Evolutionary conservation across 805 yeast genomes (phyloP).

Genomic region (Dipodascus geniculatus): DNA sequence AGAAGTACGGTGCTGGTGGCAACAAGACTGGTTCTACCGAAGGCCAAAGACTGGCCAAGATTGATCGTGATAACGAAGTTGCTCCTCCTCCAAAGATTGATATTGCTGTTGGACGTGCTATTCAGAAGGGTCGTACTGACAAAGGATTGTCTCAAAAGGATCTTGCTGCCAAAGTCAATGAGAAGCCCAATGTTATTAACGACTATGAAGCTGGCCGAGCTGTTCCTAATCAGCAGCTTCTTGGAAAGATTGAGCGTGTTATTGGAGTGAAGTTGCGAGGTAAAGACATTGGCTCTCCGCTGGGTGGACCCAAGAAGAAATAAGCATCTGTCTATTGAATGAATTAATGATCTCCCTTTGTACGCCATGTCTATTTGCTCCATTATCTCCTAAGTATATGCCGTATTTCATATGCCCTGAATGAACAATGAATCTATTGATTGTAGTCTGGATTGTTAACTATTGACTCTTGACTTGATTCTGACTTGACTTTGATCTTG

Average conservation of each 20-base stretch:
- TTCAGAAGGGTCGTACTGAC: slow-evolving; percentile 74
- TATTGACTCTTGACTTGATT: no score
- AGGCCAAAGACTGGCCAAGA: slow-evolving; percentile 88
- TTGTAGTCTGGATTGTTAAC: no score
- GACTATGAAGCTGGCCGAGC: slow-evolving; percentile 98
- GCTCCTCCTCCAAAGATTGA: slow-evolving; percentile 87
- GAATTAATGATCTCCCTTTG: background rate
- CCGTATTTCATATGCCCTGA: background rate
- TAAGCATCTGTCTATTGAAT: no score
- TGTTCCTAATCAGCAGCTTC: slow-evolving; percentile 87
- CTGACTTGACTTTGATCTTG: no score
- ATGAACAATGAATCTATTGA: background rate
- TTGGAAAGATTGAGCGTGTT: slow-evolving; percentile 86
- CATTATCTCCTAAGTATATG: no score
- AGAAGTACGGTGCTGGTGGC: slow-evolving; percentile 63
- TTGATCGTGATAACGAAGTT: slow-evolving; percentile 88
- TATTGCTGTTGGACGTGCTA: slow-evolving; percentile 73
- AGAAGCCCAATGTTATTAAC: slow-evolving; percentile 88
- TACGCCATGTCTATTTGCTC: background rate
- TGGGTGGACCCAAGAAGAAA: slow-evolving; percentile 37
- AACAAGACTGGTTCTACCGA: slow-evolving; percentile 63
- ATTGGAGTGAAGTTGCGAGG: slow-evolving; percentile 94
- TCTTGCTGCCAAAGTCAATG: slow-evolving; percentile 88
- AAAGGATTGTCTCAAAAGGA: slow-evolving; percentile 91
- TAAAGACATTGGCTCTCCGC: slow-evolving; percentile 85